Conservation (phyloP, 805 yeast genomes). For the Barnettozyma siamensis region DNA sequence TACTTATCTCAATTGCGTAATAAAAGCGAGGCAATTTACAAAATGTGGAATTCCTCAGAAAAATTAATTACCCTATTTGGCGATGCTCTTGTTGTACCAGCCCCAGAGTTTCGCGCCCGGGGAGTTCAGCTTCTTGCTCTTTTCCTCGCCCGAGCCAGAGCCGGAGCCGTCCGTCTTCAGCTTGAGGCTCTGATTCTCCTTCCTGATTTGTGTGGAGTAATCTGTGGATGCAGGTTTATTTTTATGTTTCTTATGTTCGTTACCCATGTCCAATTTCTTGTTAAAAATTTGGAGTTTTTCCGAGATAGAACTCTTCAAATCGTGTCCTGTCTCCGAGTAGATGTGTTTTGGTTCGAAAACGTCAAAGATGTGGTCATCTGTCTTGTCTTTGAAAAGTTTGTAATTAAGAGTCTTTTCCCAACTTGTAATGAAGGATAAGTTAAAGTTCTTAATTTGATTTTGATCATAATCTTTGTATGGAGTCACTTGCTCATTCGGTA, state of each 20-base stretch:
- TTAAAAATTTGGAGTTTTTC: constrained; percentile 29
- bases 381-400: constrained; percentile 44
- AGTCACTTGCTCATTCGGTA: constrained; percentile 28
- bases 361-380: constrained; percentile 69
- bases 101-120: constrained; percentile 9
- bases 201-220: background rate
- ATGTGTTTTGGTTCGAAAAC: constrained; percentile 45
- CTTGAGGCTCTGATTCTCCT: constrained; percentile 3
- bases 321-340: constrained; percentile 19
- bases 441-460: constrained; percentile 36
- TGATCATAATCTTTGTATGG: constrained; percentile 23
- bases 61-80: no score
- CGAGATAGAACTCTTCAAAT: constrained; percentile 6
- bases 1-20: background rate
- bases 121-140: background rate
- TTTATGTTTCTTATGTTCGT: constrained; percentile 1
- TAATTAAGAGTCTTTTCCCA: constrained; percentile 57
- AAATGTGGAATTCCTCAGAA: background rate
- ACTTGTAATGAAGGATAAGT: constrained; percentile 37
- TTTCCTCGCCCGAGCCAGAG: background rate
- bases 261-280: constrained; percentile 21
- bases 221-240: background rate
- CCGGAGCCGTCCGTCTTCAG: background rate
- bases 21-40: background rate
- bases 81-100: constrained; percentile 12